Percentiles rank a stretch among this genome's conserved stretches.
phyloP scores from a whole-genome alignment of 345 rosid genomes.

The Zanthoxylum bungeanum region DNA sequence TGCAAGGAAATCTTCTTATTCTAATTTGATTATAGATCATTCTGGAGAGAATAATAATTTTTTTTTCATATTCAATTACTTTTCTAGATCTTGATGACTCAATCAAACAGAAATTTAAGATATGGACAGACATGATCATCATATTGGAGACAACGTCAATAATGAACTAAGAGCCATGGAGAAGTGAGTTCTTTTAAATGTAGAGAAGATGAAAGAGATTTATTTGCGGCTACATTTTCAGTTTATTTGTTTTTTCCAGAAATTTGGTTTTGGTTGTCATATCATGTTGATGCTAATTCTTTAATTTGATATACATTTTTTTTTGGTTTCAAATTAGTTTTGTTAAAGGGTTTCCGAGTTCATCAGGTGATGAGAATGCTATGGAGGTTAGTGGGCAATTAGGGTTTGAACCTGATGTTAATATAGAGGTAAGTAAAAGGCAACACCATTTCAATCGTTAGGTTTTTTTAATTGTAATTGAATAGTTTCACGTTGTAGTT shows the following conservation, averaged over 20 bases:
- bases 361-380: constrained; percentile 6
- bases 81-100: too few relatives aligned
- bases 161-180: not conserved
- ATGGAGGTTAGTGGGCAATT: constrained; percentile 1
- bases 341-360: not conserved
- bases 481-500: not conserved
- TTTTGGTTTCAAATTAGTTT: constrained; percentile 6
- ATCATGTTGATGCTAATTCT: not conserved
- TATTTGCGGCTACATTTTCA: too few relatives aligned
- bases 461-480: not conserved
- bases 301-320: not conserved
- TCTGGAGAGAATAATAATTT: too few relatives aligned
- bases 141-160: not conserved
- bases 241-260: not conserved
- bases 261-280: not conserved
- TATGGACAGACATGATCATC: not conserved
- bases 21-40: not conserved
- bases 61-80: too few relatives aligned
- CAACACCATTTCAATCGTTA: too few relatives aligned
- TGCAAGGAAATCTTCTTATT: not conserved
- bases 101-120: not conserved
- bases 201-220: not conserved
- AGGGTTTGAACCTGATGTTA: constrained; percentile 14
- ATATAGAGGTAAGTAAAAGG: constrained; percentile 16
- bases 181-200: not conserved